Conservation (phyloP, 495 filamentous ascomycete genomes). For the Tuber calosporum region DNA sequence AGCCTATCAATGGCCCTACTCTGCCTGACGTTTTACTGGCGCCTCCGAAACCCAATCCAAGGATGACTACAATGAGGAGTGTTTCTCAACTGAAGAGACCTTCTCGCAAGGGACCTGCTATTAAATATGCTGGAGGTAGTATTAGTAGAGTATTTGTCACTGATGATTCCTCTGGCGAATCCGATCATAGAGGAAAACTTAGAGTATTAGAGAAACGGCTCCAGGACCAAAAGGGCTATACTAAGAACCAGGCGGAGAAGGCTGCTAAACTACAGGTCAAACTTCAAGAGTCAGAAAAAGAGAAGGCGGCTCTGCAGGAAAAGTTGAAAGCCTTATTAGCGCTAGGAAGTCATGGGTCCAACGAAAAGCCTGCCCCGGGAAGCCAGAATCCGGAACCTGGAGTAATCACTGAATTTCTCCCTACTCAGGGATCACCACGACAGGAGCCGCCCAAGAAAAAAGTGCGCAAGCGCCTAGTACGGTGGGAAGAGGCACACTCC, state of each 20-base stretch:
- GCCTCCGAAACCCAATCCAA: background rate
- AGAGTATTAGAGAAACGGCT: constrained; percentile 14
- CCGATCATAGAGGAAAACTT: constrained; percentile 6
- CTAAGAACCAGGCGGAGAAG: constrained; percentile 31
- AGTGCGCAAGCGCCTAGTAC: constrained; percentile 17
- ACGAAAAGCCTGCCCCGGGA: background rate
- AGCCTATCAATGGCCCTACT: background rate
- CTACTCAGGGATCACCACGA: background rate
- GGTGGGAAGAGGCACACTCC: constrained; percentile 1
- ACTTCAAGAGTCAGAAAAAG: constrained; percentile 17
- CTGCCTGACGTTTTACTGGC: background rate
- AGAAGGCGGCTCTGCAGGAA: constrained; percentile 16
- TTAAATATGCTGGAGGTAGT: constrained; percentile 25
- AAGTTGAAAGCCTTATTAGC: constrained; percentile 4
- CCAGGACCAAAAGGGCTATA: constrained; percentile 30
- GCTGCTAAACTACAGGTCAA: constrained; percentile 18
- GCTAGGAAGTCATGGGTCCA: background rate
- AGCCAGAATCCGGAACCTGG: constrained; percentile 10
- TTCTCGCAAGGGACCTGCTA: constrained; percentile 28
- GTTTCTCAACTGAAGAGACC: constrained; percentile 14
- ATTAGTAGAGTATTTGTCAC: constrained; percentile 5
- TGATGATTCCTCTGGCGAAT: constrained; percentile 14
- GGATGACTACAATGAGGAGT: background rate
- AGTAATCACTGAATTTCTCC: constrained; percentile 2
- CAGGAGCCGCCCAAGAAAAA: constrained; percentile 20